These are phyloP conservation scores for Lyophyllum semitale DNA, from an alignment of 768 basidiomycete species.

Conservation along the genomic window DNA sequence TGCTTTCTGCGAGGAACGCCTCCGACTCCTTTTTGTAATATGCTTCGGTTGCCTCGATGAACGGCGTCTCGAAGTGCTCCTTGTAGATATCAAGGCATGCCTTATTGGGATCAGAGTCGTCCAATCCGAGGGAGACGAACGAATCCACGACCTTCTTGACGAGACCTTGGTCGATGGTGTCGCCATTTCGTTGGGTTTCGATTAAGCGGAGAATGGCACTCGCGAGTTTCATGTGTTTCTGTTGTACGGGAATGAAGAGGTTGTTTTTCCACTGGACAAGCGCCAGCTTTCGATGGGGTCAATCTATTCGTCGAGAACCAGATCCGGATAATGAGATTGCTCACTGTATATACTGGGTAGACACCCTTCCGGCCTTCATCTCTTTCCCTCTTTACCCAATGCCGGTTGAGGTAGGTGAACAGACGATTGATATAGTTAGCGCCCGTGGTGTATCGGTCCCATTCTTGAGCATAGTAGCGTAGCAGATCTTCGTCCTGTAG, in stretches of 20 bases:
- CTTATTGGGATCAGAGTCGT: slow-evolving; percentile 90
- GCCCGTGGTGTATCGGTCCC: slow-evolving; percentile 96
- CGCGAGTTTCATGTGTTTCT: slow-evolving; percentile 79
- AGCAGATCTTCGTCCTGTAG: slow-evolving; percentile 87
- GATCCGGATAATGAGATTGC: slow-evolving; percentile 23
- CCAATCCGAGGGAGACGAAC: slow-evolving; percentile 91
- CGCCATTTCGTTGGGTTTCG: slow-evolving; percentile 92
- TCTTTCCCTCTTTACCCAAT: slow-evolving; percentile 98
- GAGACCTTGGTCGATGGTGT: slow-evolving; percentile 88
- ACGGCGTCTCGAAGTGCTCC: slow-evolving; percentile 86
- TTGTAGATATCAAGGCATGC: slow-evolving; percentile 92
- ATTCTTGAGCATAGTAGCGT: slow-evolving; percentile 88
- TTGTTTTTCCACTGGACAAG: slow-evolving; percentile 95
- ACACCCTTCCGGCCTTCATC: slow-evolving; percentile 96
- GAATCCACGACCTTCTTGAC: slow-evolving; percentile 95
- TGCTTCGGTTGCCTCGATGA: slow-evolving; percentile 84
- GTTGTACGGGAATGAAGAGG: slow-evolving; percentile 88
- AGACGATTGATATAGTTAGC: slow-evolving; percentile 97
- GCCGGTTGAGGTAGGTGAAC: slow-evolving; percentile 97
- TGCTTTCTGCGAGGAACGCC: slow-evolving; percentile 84
- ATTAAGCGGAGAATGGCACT: slow-evolving; percentile 87
- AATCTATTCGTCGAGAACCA: not conserved
- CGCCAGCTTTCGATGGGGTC: slow-evolving; percentile 64
- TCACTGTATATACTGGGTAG: slow-evolving; percentile 93
- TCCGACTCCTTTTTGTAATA: slow-evolving; percentile 94